Percentiles rank a stretch among this genome's conserved stretches.
phyloP scores from a whole-genome alignment of 345 rosid species.

The Citrus inodora region DNA sequence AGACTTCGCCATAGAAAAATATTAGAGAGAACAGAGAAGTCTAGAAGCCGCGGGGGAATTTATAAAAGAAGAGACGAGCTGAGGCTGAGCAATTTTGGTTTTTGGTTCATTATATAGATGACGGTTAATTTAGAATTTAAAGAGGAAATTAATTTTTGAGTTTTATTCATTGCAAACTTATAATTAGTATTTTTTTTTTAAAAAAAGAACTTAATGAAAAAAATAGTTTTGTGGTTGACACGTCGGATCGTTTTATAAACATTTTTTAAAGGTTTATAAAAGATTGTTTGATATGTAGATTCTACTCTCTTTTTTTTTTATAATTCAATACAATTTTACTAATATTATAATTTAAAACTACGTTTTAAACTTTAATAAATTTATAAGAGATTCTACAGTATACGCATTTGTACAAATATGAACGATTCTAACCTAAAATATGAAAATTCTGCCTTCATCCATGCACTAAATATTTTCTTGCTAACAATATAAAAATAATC shows the following conservation, averaged over 20 bases:
- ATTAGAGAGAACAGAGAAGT: constrained; percentile 12
- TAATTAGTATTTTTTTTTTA: not conserved
- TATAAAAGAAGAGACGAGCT: not conserved
- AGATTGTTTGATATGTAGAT: not conserved
- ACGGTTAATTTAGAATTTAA: not conserved
- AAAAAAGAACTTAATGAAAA: not conserved
- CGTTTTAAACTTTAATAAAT: no score
- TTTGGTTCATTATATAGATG: not conserved
- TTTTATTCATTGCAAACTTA: not conserved
- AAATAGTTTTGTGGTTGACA: not conserved
- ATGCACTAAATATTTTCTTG: no score
- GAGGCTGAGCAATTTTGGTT: not conserved
- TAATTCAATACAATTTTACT: no score
- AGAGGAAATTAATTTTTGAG: not conserved
- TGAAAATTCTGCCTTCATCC: no score
- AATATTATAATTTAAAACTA: no score
- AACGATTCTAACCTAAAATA: no score
- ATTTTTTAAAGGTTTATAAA: no score
- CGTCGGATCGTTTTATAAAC: not conserved
- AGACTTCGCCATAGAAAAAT: constrained; percentile 28
- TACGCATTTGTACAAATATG: no score
- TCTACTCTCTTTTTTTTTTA: not conserved
- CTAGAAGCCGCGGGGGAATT: constrained; percentile 19
- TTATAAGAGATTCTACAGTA: no score
- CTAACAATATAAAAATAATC: no score